Conservation (phyloP, 139 green algal genomes). For the Chlamydomonas sphaeroides region DNA sequence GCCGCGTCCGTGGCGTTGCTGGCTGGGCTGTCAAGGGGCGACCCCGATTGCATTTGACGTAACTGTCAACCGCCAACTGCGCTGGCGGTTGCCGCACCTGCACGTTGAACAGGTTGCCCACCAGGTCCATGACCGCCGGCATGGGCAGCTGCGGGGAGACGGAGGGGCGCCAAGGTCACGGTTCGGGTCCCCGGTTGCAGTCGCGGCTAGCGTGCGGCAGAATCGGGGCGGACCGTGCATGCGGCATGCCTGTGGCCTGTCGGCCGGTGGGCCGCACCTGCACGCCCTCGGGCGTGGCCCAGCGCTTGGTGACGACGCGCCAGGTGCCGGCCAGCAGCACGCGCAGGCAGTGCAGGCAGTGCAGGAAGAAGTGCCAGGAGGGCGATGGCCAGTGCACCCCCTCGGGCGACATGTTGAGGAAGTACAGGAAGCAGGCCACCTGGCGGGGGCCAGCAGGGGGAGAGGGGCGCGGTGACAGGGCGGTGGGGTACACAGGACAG, state of each 20-base stretch:
- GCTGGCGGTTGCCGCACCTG: no score
- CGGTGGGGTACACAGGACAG: background rate
- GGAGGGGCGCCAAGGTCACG: background rate
- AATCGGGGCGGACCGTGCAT: no score
- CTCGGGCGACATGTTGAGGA: conserved; percentile 33
- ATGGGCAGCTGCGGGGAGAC: conserved; percentile 49
- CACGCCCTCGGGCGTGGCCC: conserved; percentile 47
- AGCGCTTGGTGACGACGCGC: conserved; percentile 48
- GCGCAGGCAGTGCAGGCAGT: conserved; percentile 60
- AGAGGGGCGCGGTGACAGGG: background rate
- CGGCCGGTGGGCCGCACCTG: conserved; percentile 16
- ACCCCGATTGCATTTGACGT: no score
- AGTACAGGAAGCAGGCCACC: conserved; percentile 52
- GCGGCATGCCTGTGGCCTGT: no score
- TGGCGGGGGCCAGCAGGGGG: background rate
- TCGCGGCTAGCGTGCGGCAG: no score
- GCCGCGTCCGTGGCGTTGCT: no score
- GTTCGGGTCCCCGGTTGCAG: no score
- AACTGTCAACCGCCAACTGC: no score
- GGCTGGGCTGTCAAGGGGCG: no score
- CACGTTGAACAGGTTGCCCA: conserved; percentile 72
- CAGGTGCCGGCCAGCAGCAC: conserved; percentile 54
- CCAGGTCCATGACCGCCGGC: conserved; percentile 58
- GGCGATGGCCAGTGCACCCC: conserved; percentile 30
- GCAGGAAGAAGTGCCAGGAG: conserved; percentile 60